Evolutionary conservation across 2,329 filamentous ascomycete species (phyloP), one percentile per base, ranked within the genome.

Genomic region (Pestalotiopsis sp.): DNA sequence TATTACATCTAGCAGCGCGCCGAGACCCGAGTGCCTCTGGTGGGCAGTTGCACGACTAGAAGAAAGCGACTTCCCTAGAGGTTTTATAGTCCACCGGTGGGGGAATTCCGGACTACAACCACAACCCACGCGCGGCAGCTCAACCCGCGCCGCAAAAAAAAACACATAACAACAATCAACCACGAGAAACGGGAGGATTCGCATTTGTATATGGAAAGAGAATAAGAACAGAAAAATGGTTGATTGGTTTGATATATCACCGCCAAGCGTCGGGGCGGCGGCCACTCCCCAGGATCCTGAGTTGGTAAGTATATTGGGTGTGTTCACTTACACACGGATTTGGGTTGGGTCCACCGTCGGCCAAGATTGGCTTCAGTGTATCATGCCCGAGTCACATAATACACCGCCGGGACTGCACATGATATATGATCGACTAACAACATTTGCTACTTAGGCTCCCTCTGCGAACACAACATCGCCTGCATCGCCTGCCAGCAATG

Each of bases 21-120:
- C 20, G 45, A 52, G 20, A 59, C 17, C 20, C 25, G 9, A 11
- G 57, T 13, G 57, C 23, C 7, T 27, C 23, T 27, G 57, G 14
- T 5, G 57, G 9, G 20, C 6, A 59, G 23, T 59, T 52, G 17
- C 45, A 52, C 57, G 57, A 59, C 14, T 59, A 27, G 57, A 59
- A 17, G 23, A 23, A 27, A 17, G 45, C 45, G 45, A 59, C 13
- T 25, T 27, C 23, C 23, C 12, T 17, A 59, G 11, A 27, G 23
- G 3, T 23, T 59, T 25, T 62, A 62, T 62, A 39, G 38, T 20
- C 59, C 59, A 14, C 59, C 59, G 27, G 27, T 52, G 39, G 61
- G 61, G 61, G 61, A 49, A 64, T 39, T 64, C 61, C 61, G 61
- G 38, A 49, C 61, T 11, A 49, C 61, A 12, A 62, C 12, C 5